Base-by-base conservation (phyloP, 2,329 filamentous ascomycete genomes). In the Lasiodiplodia sp. region DNA sequence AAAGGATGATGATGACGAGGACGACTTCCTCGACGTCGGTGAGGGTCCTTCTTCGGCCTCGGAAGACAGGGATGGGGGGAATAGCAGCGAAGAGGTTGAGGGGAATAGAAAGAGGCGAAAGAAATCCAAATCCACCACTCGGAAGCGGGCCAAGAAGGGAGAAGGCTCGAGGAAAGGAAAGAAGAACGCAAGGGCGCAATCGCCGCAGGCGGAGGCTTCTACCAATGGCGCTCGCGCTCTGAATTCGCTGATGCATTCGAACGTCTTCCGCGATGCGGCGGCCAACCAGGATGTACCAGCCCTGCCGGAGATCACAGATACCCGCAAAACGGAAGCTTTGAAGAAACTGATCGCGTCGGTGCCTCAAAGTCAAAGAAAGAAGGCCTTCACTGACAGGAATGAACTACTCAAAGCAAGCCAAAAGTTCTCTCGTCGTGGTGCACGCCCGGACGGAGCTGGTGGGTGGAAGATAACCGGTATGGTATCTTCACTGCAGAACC, bases 391-490 rank as follows among this genome's bases (percentile, higher is more conserved):
- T 11, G 82, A 86, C 58, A 82, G 77, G 69, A 73, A 69, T 1
- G 73, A 72, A 10, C 73, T 86, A 0, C 18, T 79, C 0, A 70
- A 76, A 10, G 83, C 83, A 0, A 79, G 77, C 1, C 81, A 76
- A 53, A 75, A 80, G 5, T 85, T 86, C 67, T 70, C 76, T 70
- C 82, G 83, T 0, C 72, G 72, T 1, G 79, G 73, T 3, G 78
- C 80, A 5, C 81, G 73, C 21, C 37, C 73, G 6, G 70, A 73
- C 63, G 78, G 77, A 0, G 73, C 76, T 34, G 76, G 78, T 1
- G 73, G 75, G 16, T 86, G 84, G 83, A 56, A 74, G 0, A 75
- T 87, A 1, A 82, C 77, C 23, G 85, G 86, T 0, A 85, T 88
- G 83, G 78, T 73, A 31, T 81, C 79, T 0, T 72, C 76, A 0